Percentiles rank a stretch among this genome's conserved stretches.
Conservation (phyloP, 352 stramenopile species). For the Albugo laibachii region DNA sequence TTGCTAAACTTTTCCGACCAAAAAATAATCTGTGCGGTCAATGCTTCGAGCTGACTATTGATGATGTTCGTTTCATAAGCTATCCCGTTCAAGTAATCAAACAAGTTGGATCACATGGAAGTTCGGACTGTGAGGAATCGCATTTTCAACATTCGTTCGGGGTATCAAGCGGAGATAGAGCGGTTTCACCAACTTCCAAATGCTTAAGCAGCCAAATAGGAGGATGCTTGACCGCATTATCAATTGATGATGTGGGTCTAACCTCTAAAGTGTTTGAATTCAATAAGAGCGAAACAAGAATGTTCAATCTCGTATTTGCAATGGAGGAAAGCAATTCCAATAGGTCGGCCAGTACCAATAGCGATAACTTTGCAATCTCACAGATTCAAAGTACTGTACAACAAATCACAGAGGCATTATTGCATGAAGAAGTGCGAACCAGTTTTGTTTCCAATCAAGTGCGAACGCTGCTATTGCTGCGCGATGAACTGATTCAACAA, state of each 20-base stretch:
- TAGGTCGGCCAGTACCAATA: conserved; percentile 6
- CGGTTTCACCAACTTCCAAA: too few relatives aligned
- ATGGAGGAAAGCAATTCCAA: conserved; percentile 17
- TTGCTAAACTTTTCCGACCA: conserved; percentile 74
- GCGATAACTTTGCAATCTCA: conserved; percentile 10
- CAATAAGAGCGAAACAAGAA: conserved; percentile 42
- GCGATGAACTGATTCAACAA: conserved; percentile 58
- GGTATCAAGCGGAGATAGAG: too few relatives aligned
- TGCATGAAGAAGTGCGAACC: conserved; percentile 64
- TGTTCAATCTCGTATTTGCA: conserved; percentile 81
- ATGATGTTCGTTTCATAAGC: conserved; percentile 72
- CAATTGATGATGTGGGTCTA: too few relatives aligned
- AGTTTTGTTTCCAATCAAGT: conserved; percentile 68
- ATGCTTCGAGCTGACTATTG: conserved; percentile 75
- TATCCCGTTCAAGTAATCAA: conserved; percentile 59
- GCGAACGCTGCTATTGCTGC: conserved; percentile 47
- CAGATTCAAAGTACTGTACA: conserved; percentile 44
- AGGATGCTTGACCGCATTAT: too few relatives aligned
- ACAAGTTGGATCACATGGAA: conserved; percentile 5
- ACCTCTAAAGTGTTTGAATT: neutral
- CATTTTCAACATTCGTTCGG: too few relatives aligned
- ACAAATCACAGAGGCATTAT: conserved; percentile 53
- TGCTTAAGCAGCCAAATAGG: too few relatives aligned
- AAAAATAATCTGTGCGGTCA: conserved; percentile 78
- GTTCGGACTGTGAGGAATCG: too few relatives aligned